Base-by-base conservation (phyloP, 1,139 yeast genomes). In the Sugiyamaella pinicola region DNA sequence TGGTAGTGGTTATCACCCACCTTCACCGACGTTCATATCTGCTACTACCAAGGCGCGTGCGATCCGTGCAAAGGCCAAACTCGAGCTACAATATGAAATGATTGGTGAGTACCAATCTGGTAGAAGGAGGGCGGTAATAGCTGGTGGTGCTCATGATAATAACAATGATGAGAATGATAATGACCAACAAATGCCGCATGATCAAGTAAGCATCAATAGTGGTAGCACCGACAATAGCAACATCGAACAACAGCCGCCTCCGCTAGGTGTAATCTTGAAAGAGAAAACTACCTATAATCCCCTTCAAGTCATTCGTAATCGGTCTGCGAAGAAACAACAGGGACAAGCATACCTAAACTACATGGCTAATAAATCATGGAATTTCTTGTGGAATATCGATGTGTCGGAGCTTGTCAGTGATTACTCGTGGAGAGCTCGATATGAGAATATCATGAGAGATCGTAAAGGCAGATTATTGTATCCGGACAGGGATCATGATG, bases 231-330 rank as follows among this genome's bases (percentile, higher is more conserved):
- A 10, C 31, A 26, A 41, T 17, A 21, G 38, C 17, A 12, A 12
- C 26, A 18, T 10, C 26, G 28, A 42, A 3, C 37, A 29, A 22
- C 18, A 17, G 7, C 7, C 18, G 8, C 39, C 29, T 21, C 47
- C 49, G 1, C 33, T 44, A n/a, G 55, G 53, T 2, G 38, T 22
- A 17, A 13, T 8, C 3, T 5, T 49, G 15, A 34, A 49, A 10
- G 55, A 53, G 31, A 40, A 28, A 31, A 28, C 43, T 6, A 49
- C 55, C 17, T 89, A 85, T 69, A 89, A 89, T 64, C 96, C 96
- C 1, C 71, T 89, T 44, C 96, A 87, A 65, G 78, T 84, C 17
- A 80, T 89, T 34, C 72, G 97, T 56, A 86, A 89, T 67, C 74
- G 96, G 52, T 74, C 76, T 55, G 9, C 45, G 10, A 53, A 54